Evolutionary conservation across 768 basidiomycete genomes (phyloP).

Genomic region (Hygrophorus pudorinus): DNA sequence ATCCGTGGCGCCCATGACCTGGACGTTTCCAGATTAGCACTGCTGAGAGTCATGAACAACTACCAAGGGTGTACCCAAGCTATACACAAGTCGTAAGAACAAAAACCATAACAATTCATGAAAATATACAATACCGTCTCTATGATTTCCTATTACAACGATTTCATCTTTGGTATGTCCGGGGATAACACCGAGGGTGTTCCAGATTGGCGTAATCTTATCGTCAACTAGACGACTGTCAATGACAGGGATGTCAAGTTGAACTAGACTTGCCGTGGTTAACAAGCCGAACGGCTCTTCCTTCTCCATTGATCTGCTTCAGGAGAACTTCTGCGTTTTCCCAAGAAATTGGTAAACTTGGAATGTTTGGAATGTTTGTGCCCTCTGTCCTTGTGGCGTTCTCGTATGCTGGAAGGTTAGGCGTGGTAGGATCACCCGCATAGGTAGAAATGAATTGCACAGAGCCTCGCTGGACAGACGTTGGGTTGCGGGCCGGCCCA

Average conservation of each 20-base stretch:
- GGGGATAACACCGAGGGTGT: conserved; percentile 60
- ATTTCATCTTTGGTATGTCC: conserved; percentile 55
- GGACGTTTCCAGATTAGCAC: conserved; percentile 23
- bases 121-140: conserved; percentile 41
- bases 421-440: conserved; percentile 78
- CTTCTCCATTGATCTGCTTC: conserved; percentile 34
- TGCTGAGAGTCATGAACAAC: no score
- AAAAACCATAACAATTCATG: background rate
- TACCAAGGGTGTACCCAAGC: no score
- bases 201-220: conserved; percentile 85
- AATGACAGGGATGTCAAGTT: background rate
- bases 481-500: conserved; percentile 83
- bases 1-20: conserved; percentile 77
- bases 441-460: conserved; percentile 62
- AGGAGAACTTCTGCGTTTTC: conserved; percentile 66
- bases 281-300: conserved; percentile 31
- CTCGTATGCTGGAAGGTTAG: conserved; percentile 79
- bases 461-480: conserved; percentile 80
- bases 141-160: conserved; percentile 60
- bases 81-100: no score
- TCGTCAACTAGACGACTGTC: conserved; percentile 43
- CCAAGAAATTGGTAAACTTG: conserved; percentile 86
- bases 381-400: conserved; percentile 57
- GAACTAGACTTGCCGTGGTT: conserved; percentile 36
- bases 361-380: conserved; percentile 61